Conservation (phyloP, 352 stramenopile genomes). For the Nothophytophthora sp. region DNA sequence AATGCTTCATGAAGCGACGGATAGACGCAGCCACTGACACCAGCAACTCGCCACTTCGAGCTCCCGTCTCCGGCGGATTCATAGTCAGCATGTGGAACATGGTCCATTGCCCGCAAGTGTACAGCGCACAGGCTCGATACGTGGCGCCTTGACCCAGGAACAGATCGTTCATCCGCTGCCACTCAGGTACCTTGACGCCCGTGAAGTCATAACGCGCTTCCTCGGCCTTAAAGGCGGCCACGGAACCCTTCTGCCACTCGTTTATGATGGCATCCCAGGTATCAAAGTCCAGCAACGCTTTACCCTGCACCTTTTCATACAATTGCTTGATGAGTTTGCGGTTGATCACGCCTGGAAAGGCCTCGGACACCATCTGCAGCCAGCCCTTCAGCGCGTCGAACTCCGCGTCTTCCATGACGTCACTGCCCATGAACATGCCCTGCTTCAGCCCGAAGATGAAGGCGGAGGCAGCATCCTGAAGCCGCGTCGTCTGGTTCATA, state of each 20-base stretch:
- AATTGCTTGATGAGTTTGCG: conserved; percentile 62
- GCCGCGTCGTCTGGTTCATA: conserved; percentile 75
- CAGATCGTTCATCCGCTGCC: conserved; percentile 63
- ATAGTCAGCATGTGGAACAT: conserved; percentile 90
- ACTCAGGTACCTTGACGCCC: conserved; percentile 50
- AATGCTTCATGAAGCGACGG: conserved; percentile 85
- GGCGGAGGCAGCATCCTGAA: conserved; percentile 74
- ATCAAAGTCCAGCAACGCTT: conserved; percentile 73
- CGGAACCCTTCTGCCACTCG: conserved; percentile 56
- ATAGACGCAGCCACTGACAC: conserved; percentile 75
- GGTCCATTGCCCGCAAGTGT: conserved; percentile 86
- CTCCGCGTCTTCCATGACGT: conserved; percentile 75
- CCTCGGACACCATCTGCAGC: conserved; percentile 70
- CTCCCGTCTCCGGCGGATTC: conserved; percentile 46
- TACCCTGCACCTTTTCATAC: conserved; percentile 43
- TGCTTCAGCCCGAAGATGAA: conserved; percentile 85
- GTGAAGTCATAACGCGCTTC: conserved; percentile 59
- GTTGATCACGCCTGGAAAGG: conserved; percentile 76
- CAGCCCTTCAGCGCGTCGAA: conserved; percentile 79
- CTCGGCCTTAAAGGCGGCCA: conserved; percentile 54
- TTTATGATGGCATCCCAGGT: conserved; percentile 64
- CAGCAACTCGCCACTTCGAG: conserved; percentile 49
- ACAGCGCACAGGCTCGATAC: conserved; percentile 73
- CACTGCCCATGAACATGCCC: conserved; percentile 72
- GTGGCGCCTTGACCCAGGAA: conserved; percentile 65